phyloP scores from a whole-genome alignment of 208 protist species.

The Acanthamoeba castellanii region DNA sequence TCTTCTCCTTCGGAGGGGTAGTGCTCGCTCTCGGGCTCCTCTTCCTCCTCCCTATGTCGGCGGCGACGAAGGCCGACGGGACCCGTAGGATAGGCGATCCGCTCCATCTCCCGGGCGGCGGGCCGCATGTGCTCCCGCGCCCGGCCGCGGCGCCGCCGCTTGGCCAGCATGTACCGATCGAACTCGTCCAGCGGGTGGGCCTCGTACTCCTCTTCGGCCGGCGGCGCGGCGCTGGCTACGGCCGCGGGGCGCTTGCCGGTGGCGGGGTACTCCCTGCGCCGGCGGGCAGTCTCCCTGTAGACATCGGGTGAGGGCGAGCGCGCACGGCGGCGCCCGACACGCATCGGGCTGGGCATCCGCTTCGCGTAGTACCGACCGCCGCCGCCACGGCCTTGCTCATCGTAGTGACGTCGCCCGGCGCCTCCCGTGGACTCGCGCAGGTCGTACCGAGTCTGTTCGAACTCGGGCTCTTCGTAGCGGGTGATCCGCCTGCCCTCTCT shows the following conservation, averaged over 20 bases:
- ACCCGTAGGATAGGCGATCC: neutral
- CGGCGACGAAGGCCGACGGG: neutral
- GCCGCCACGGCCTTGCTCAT: neutral
- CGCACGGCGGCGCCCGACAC: neutral
- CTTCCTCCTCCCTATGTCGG: neutral
- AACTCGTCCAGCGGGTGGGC: constrained; percentile 3
- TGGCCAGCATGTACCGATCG: constrained; percentile 49
- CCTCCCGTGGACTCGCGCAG: neutral
- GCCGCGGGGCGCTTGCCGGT: neutral
- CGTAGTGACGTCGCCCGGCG: neutral
- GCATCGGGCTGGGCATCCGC: neutral
- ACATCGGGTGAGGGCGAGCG: neutral
- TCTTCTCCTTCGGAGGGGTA: neutral
- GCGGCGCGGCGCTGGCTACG: no score
- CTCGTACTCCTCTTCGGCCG: neutral
- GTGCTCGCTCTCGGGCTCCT: neutral
- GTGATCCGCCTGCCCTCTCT: neutral
- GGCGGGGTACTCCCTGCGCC: neutral
- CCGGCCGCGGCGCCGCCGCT: neutral
- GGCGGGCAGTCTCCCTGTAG: neutral
- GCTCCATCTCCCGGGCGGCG: neutral
- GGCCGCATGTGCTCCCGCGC: constrained; percentile 9
- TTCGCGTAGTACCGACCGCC: neutral
- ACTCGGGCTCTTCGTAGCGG: neutral
- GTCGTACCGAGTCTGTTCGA: neutral